phyloP scores from a whole-genome alignment of 139 green algal species.

The Chlorella sp. region DNA sequence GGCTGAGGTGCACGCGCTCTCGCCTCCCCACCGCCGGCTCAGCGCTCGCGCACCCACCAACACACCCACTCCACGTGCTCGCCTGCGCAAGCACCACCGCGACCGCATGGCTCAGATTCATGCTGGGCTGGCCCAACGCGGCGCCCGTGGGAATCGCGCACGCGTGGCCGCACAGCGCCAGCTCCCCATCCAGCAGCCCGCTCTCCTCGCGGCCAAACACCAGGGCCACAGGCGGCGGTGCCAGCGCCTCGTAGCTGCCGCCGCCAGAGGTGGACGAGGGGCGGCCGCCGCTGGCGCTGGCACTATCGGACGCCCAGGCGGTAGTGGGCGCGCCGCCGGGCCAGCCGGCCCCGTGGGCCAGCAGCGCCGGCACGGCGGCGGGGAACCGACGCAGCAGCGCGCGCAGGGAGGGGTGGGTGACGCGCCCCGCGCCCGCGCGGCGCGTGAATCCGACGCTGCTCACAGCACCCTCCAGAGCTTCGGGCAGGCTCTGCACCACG shows the following conservation, averaged over 20 bases:
- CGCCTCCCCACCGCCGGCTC: background rate
- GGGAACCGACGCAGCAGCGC: constrained; percentile 25
- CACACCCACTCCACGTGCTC: background rate
- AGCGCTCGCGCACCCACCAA: background rate
- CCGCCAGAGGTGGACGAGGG: background rate
- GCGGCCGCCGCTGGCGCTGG: background rate
- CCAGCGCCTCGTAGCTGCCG: background rate
- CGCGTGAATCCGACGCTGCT: constrained; percentile 40
- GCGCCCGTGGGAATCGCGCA: constrained; percentile 66
- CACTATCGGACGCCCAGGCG: background rate
- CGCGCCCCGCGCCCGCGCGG: constrained; percentile 14
- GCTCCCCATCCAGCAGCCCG: constrained; percentile 68
- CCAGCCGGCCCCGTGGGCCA: background rate
- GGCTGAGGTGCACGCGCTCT: too few species aligned
- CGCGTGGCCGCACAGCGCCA: constrained; percentile 66
- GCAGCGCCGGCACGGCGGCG: background rate
- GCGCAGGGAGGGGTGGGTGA: constrained; percentile 18
- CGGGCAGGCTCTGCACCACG: constrained; percentile 16
- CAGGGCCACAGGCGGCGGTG: constrained; percentile 42
- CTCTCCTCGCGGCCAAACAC: constrained; percentile 83
- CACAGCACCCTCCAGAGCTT: constrained; percentile 12
- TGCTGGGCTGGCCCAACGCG: constrained; percentile 52
- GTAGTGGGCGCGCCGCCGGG: background rate
- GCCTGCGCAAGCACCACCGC: constrained; percentile 58
- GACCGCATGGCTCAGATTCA: constrained; percentile 80